These are phyloP conservation scores for Craterostigma plantagineum DNA, from an alignment of 257 asterid genomes.

Conservation along the genomic window DNA sequence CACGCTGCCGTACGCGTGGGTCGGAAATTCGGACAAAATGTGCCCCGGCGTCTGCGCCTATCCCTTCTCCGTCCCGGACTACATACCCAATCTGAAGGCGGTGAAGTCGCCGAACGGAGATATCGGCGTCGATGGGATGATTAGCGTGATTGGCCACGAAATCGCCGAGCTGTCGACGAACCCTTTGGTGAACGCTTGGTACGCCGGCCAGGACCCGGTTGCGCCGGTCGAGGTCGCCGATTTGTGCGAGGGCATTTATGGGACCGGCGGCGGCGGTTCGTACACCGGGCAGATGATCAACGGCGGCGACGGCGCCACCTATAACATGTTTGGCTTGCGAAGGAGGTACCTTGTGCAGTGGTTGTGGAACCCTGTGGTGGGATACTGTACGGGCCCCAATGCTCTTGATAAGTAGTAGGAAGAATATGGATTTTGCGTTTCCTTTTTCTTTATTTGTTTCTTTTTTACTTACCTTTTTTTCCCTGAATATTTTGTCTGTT, in stretches of 20 bases:
- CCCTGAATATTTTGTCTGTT: too few relatives aligned
- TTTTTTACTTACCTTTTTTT: too few relatives aligned
- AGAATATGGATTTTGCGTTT: not conserved
- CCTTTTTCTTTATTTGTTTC: too few relatives aligned
- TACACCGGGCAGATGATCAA: conserved; percentile 56
- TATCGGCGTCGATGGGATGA: conserved; percentile 54
- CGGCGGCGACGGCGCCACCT: conserved; percentile 53
- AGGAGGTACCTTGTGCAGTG: conserved; percentile 56
- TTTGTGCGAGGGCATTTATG: conserved; percentile 63
- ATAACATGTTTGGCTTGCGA: conserved; percentile 43
- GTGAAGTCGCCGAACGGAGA: conserved; percentile 42
- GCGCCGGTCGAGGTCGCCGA: conserved; percentile 60
- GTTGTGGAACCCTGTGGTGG: conserved; percentile 46
- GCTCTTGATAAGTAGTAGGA: conserved; percentile 47
- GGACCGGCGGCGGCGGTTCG: conserved; percentile 61
- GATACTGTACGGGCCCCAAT: conserved; percentile 60
- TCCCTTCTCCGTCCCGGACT: conserved; percentile 40
- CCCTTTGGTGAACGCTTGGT: conserved; percentile 62
- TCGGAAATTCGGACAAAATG: conserved; percentile 41
- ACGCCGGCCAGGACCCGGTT: conserved; percentile 52
- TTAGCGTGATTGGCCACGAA: conserved; percentile 62
- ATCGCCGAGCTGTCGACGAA: conserved; percentile 45
- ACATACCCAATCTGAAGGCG: conserved; percentile 27
- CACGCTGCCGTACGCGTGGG: conserved; percentile 64
- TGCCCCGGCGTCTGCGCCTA: conserved; percentile 49